A percentile compares a stretch with the other conserved stretches of the same genome.
Conservation (phyloP, 1,284 basidiomycete genomes). For the Malassezia furfur region DNA sequence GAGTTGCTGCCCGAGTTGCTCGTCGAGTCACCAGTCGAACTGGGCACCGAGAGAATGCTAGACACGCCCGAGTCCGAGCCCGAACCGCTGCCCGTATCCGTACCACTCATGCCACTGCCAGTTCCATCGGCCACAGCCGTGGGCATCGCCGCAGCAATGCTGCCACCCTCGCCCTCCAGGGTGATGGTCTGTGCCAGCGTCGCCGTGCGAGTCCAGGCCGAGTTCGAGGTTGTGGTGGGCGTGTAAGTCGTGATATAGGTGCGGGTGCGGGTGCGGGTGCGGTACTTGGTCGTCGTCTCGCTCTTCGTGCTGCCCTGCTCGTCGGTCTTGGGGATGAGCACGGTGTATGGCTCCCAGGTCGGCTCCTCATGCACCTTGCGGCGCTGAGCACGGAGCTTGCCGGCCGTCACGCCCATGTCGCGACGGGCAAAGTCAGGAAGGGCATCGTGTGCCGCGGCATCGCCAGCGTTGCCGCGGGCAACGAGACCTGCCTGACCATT, state of each 20-base stretch:
- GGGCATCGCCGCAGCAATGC: background rate
- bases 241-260: background rate
- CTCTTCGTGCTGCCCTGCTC: background rate
- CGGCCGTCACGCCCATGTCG: background rate
- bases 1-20: background rate
- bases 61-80: background rate
- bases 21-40: background rate
- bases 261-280: background rate
- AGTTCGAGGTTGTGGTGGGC: background rate
- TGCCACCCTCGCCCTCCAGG: constrained; percentile 3
- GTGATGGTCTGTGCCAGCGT: constrained; percentile 8
- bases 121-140: background rate
- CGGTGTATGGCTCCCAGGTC: constrained; percentile 17
- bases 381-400: constrained; percentile 8
- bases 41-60: background rate
- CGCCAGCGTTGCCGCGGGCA: background rate
- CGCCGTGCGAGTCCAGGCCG: background rate
- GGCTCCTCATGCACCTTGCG: constrained; percentile 15
- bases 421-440: background rate
- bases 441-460: background rate
- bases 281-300: constrained; percentile 9
- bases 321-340: constrained; percentile 1
- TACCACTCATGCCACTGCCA: background rate
- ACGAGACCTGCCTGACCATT: background rate
- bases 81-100: background rate